Evolutionary conservation across 163 green algal species (phyloP), one percentile per base, ranked within the genome.

Genomic region (Volvox carteri): DNA sequence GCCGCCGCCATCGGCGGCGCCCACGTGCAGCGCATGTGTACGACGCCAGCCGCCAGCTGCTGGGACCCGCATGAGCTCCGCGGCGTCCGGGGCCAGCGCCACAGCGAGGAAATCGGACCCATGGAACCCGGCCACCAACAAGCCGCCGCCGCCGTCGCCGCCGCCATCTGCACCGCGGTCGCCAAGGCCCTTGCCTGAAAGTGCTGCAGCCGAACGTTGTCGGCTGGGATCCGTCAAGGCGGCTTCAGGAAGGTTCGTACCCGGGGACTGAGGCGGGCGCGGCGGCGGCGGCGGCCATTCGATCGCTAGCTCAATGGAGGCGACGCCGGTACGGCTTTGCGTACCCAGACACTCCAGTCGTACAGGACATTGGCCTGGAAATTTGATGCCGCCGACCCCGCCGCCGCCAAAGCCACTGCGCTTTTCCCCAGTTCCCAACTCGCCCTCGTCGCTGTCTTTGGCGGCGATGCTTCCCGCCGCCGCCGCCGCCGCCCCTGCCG

Each of bases 271-370:
- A 4, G 12, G 68, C 35, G 12, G 68, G 25, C 14, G 37, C 35
- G 4, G 56, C 39, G 54, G 25, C 39, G 8, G 8, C 23, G 58
- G 39, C 58, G 78, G 52, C 33, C 35, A 41, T 12, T 60, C 25
- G n/a, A 60, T 23, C 37, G 52, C 68, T 37, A 74, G 4, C 68
- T 88, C 83, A 7, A 88, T 88, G 48, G 83, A 81, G 35, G 68
- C 50, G 8, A 88, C 68, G 25, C 68, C 50, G 11, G 83, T 88
- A 19, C 83, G 67, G 83, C 83, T 74, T 1, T 39, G 37, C 4
- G 14, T 81, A 52, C 83, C 68, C 50, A 81, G 25, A 37, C 83
- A 83, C 52, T 83, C 83, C 18, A 88, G 25, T 12, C 37, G 23
- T 25, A 81, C 50, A 6, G 48, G 35, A 1, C 60, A 72, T 2